Conservation (phyloP, 139 green algal species). For the Chara braunii region DNA sequence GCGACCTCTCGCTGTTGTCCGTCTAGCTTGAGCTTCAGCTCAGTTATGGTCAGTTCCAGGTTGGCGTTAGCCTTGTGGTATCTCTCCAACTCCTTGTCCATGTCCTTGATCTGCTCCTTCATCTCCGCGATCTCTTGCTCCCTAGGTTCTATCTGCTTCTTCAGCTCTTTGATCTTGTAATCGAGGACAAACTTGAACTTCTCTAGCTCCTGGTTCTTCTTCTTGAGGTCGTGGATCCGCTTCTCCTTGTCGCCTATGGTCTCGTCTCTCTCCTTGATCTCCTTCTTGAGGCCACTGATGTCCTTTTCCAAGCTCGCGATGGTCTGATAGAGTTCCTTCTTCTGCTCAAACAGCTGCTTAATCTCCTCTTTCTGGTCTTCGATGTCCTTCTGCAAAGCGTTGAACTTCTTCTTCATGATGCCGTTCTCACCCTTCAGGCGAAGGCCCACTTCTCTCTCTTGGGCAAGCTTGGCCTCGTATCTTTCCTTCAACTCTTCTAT, state of each 20-base stretch:
- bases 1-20: constrained; percentile 54
- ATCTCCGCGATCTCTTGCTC: constrained; percentile 74
- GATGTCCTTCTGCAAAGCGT: constrained; percentile 67
- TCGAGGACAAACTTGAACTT: constrained; percentile 96
- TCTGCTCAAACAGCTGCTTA: constrained; percentile 66
- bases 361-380: constrained; percentile 74
- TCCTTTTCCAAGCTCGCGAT: constrained; percentile 69
- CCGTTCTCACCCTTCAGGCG: constrained; percentile 85
- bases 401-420: constrained; percentile 91
- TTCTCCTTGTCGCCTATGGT: constrained; percentile 88
- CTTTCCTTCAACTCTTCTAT: constrained; percentile 81
- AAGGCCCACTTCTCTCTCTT: constrained; percentile 61
- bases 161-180: constrained; percentile 91
- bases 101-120: constrained; percentile 70
- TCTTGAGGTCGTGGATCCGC: constrained; percentile 87
- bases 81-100: constrained; percentile 75
- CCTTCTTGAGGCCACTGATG: constrained; percentile 65
- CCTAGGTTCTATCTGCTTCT: constrained; percentile 79
- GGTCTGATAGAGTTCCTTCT: constrained; percentile 58
- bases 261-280: constrained; percentile 78
- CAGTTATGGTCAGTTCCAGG: constrained; percentile 66
- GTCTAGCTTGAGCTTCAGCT: constrained; percentile 59
- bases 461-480: constrained; percentile 41
- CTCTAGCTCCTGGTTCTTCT: constrained; percentile 90
- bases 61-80: constrained; percentile 76